Evolutionary conservation across 2,329 filamentous ascomycete species (phyloP).

Genomic region (Apiospora rasikravindrae): DNA sequence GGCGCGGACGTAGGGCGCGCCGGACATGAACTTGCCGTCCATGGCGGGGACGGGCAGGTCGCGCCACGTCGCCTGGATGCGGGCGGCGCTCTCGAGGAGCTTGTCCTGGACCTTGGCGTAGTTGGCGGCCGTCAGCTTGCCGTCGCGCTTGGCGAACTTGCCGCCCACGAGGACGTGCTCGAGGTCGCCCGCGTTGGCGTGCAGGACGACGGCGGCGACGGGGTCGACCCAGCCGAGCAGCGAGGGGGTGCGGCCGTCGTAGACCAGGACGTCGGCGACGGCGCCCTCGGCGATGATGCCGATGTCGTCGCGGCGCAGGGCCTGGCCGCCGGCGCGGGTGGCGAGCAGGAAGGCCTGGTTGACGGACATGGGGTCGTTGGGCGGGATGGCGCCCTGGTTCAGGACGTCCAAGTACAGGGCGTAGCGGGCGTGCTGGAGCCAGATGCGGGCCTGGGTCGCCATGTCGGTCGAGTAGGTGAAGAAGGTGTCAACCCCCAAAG

Average conservation of each 20-base stretch:
- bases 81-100: conserved; percentile 42
- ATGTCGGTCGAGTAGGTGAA: conserved; percentile 58
- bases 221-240: conserved; percentile 61
- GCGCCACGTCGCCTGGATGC: conserved; percentile 36
- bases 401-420: conserved; percentile 46
- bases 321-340: conserved; percentile 57
- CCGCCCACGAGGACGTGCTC: conserved; percentile 56
- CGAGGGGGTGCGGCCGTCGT: conserved; percentile 52
- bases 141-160: conserved; percentile 51
- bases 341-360: conserved; percentile 61
- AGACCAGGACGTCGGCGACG: conserved; percentile 60
- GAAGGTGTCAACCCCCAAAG: conserved; percentile 61
- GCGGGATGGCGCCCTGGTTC: conserved; percentile 42
- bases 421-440: conserved; percentile 54
- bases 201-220: conserved; percentile 60
- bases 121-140: conserved; percentile 37
- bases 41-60: conserved; percentile 35
- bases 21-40: conserved; percentile 30
- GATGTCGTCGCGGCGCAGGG: conserved; percentile 56
- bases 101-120: conserved; percentile 37
- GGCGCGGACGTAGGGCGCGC: conserved; percentile 26
- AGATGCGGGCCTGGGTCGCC: conserved; percentile 58
- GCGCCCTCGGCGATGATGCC: conserved; percentile 55
- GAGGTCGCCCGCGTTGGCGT: conserved; percentile 58
- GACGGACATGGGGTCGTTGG: conserved; percentile 56